Evolutionary conservation across 129 eudicot genomes (phyloP), one percentile per base, ranked within the genome.

Genomic region (Artemisia argyi): DNA sequence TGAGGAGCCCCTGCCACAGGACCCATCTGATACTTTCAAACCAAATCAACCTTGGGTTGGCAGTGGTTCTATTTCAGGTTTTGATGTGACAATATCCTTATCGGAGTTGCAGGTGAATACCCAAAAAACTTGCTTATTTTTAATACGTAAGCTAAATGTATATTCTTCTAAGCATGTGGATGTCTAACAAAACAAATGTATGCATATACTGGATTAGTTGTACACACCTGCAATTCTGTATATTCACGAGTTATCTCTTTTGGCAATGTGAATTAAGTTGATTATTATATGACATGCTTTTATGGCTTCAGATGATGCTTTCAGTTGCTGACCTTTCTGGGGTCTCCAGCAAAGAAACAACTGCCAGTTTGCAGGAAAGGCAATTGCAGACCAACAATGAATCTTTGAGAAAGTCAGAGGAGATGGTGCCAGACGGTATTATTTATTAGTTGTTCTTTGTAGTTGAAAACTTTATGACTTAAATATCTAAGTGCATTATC

Each of bases 361-460:
- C 77, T 32, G 65, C 71, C 61, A 73, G 51, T 56, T 58, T 68
- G 71, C 80, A 69, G 55, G 81, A 66, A 75, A 84, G 81, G 70
- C 79, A 78, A 66, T 54, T 66, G 79, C 71, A 79, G 32, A 75
- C 58, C 7, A 70, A 71, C 55, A 86, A 82, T 78, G 91, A 90
- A 81, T 66, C 88, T 62, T 84, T 65, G 62, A 90, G 81, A 82
- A 83, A 71, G 58, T 63, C 81, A 58, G 88, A 81, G 66, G 89
- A 85, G 68, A 59, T 80, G 67, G 76, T 85, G 74, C 87, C 86
- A 81, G 97, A 95, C 79, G 99, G 99, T 95, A 86, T 61, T 65
- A 28, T 61, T 35, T 73, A 35, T 73, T 71, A 22, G 16, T 18
- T 44, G 49, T 48, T 26, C 63, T 57, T 80, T 82, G 44, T 67